Percentiles rank a stretch among this genome's conserved stretches.
phyloP scores from a whole-genome alignment of 2,329 filamentous ascomycete genomes.

The Rutstroemia sp. region DNA sequence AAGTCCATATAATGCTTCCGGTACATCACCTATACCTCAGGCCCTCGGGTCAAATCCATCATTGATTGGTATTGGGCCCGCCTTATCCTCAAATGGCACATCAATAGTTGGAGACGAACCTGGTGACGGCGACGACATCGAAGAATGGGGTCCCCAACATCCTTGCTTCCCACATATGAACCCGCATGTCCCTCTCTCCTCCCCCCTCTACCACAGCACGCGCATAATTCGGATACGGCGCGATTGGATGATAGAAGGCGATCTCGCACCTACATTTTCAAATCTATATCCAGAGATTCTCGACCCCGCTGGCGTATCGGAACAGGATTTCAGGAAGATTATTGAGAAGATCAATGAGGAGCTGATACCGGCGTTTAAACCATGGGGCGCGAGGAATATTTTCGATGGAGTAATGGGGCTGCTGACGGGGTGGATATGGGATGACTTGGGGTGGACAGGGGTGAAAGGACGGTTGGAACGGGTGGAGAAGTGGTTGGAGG shows the following conservation, averaged over 20 bases:
- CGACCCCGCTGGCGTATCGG: slow-evolving; percentile 71
- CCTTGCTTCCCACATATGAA: slow-evolving; percentile 93
- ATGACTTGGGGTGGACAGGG: slow-evolving; percentile 73
- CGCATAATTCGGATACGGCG: slow-evolving; percentile 85
- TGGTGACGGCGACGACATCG: slow-evolving; percentile 49
- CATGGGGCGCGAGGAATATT: slow-evolving; percentile 68
- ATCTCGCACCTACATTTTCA: slow-evolving; percentile 86
- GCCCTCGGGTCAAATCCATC: slow-evolving; percentile 18
- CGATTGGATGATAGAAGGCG: slow-evolving; percentile 86
- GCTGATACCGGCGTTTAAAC: slow-evolving; percentile 70
- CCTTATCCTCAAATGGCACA: slow-evolving; percentile 29
- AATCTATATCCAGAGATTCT: slow-evolving; percentile 96
- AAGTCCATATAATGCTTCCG: slow-evolving; percentile 18
- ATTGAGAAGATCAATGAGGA: slow-evolving; percentile 77
- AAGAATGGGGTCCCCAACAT: slow-evolving; percentile 86
- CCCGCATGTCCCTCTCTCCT: slow-evolving; percentile 75
- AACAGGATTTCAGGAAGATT: slow-evolving; percentile 78
- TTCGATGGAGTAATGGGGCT: slow-evolving; percentile 73
- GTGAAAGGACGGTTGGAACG: slow-evolving; percentile 63
- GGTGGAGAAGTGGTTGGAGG: slow-evolving; percentile 75
- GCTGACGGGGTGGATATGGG: slow-evolving; percentile 89
- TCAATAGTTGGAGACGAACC: slow-evolving; percentile 24
- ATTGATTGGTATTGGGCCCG: slow-evolving; percentile 25
- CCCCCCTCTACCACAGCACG: slow-evolving; percentile 66
- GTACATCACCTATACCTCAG: slow-evolving; percentile 18